A percentile compares a stretch with the other conserved stretches of the same genome.
These are phyloP conservation scores for Podospora tetraspora DNA, from an alignment of 495 filamentous ascomycete genomes.

Conservation along the genomic window DNA sequence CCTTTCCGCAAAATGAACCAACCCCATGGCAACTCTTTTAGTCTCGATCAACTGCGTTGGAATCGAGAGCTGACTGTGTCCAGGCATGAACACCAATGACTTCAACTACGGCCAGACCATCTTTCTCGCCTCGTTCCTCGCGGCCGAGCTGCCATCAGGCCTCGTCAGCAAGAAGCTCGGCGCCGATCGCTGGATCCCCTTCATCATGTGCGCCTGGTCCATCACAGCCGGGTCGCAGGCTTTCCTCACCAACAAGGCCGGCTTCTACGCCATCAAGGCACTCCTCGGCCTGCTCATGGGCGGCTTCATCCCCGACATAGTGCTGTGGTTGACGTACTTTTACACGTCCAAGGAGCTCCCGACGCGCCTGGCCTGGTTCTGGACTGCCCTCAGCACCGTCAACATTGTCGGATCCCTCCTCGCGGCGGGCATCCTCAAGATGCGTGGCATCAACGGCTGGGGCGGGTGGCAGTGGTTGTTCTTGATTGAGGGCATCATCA, in stretches of 20 bases:
- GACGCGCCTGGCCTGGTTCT: conserved; percentile 47
- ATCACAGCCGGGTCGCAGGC: conserved; percentile 38
- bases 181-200: conserved; percentile 45
- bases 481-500: conserved; percentile 52
- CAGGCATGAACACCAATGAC: conserved; percentile 44
- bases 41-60: background rate
- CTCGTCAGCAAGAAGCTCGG: conserved; percentile 47
- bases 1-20: background rate
- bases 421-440: conserved; percentile 46
- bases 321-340: conserved; percentile 52
- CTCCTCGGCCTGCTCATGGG: conserved; percentile 46
- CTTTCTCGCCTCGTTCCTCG: conserved; percentile 43
- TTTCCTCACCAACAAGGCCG: conserved; percentile 31
- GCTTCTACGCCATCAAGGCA: conserved; percentile 40
- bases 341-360: conserved; percentile 50
- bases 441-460: conserved; percentile 46
- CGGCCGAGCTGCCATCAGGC: conserved; percentile 44
- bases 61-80: background rate
- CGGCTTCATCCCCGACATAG: conserved; percentile 47
- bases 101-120: conserved; percentile 44
- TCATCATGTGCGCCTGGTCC: conserved; percentile 43
- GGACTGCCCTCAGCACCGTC: conserved; percentile 41
- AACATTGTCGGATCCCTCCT: conserved; percentile 47
- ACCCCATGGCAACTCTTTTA: background rate
- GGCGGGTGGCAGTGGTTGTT: conserved; percentile 51